phyloP scores from a whole-genome alignment of 768 basidiomycete species.

The Trametes punicea region DNA sequence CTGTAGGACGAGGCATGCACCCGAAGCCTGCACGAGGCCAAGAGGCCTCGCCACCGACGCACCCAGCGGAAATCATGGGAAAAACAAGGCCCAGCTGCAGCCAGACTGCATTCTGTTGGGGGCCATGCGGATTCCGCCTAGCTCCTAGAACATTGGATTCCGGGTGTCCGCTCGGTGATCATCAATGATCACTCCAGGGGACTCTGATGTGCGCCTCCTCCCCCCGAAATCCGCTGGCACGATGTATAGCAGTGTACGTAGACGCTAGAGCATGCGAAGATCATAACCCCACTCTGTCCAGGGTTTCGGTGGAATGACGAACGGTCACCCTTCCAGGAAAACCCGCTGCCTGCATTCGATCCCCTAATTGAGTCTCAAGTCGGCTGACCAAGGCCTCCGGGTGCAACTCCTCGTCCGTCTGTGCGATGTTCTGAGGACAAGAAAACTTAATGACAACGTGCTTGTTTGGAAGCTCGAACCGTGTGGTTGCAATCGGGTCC shows the following conservation, averaged over 20 bases:
- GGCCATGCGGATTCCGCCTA: too few relatives aligned
- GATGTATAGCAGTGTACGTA: not conserved
- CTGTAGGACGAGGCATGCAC: too few relatives aligned
- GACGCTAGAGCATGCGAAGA: not conserved
- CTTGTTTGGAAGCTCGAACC: not conserved
- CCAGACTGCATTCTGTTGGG: too few relatives aligned
- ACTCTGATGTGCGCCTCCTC: too few relatives aligned
- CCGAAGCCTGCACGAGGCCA: too few relatives aligned
- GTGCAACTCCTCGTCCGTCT: slow-evolving; percentile 15
- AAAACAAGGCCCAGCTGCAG: too few relatives aligned
- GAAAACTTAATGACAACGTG: slow-evolving; percentile 56
- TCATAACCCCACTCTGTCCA: slow-evolving; percentile 50
- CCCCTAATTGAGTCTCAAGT: slow-evolving; percentile 35
- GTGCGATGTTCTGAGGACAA: slow-evolving; percentile 39
- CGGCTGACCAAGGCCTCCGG: slow-evolving; percentile 27
- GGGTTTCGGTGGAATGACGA: slow-evolving; percentile 34
- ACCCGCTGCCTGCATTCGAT: slow-evolving; percentile 29
- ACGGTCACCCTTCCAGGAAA: slow-evolving; percentile 27
- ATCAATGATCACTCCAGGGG: too few relatives aligned
- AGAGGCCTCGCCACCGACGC: too few relatives aligned
- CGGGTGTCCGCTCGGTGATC: too few relatives aligned
- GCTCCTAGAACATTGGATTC: too few relatives aligned
- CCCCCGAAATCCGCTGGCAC: not conserved
- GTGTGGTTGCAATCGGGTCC: not conserved
- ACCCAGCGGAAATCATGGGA: too few relatives aligned